Conservation (phyloP, 306 rosid species). For the Benincasa hispida region DNA sequence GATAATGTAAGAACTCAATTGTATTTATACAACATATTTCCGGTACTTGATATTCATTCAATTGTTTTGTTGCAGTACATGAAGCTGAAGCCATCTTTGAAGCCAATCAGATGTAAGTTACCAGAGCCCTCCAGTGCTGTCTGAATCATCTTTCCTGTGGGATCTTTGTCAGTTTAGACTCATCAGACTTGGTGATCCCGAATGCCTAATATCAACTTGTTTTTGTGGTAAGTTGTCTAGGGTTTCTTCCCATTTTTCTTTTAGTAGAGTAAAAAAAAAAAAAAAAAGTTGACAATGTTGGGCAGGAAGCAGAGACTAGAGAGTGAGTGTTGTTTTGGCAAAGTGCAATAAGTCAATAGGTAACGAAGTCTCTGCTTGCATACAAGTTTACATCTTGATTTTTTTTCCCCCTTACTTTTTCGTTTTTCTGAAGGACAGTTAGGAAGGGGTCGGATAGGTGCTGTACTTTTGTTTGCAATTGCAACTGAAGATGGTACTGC, state of each 20-base stretch:
- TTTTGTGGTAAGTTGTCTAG: conserved; percentile 1
- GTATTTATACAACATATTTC: neutral
- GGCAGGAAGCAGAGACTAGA: conserved; percentile 5
- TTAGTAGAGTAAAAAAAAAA: neutral
- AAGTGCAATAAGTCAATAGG: conserved; percentile 6
- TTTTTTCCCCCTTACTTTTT: too few relatives aligned
- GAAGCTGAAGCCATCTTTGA: conserved; percentile 43
- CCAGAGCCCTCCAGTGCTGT: conserved; percentile 50
- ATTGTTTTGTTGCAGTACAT: conserved; percentile 32
- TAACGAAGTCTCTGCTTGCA: neutral
- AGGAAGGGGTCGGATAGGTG: neutral
- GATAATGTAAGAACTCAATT: neutral
- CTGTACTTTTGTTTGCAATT: neutral
- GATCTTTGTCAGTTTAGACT: neutral
- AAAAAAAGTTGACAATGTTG: neutral
- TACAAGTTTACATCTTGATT: neutral
- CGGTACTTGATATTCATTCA: neutral
- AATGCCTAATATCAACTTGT: neutral
- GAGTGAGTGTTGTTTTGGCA: conserved; percentile 1
- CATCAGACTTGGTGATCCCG: neutral
- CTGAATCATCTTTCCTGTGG: conserved; percentile 25
- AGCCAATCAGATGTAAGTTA: conserved; percentile 51
- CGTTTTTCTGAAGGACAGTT: neutral
- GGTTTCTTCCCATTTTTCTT: neutral
- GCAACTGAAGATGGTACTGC: conserved; percentile 7